These are phyloP conservation scores for Ramaria rubella DNA, from an alignment of 768 basidiomycete species.

Conservation along the genomic window DNA sequence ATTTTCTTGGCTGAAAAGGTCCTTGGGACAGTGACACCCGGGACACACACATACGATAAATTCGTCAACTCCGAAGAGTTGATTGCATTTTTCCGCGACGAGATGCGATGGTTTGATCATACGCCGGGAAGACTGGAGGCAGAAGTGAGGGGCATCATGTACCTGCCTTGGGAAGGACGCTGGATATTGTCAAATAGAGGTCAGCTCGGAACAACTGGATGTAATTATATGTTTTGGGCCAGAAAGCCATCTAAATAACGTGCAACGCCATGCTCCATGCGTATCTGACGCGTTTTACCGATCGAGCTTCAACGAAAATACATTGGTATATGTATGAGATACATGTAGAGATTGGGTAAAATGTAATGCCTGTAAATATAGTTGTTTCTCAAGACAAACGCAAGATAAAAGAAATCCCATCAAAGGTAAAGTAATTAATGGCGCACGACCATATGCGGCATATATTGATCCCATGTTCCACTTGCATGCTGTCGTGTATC, in stretches of 20 bases:
- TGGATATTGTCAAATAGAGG: conserved; percentile 55
- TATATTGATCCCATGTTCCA: background rate
- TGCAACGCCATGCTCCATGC: too few relatives aligned
- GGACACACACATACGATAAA: conserved; percentile 91
- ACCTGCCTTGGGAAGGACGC: conserved; percentile 59
- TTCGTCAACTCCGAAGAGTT: conserved; percentile 86
- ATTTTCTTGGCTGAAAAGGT: conserved; percentile 78
- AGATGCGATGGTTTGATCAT: conserved; percentile 52
- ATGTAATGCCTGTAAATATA: too few relatives aligned
- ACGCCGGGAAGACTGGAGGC: conserved; percentile 59
- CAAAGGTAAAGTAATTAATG: background rate
- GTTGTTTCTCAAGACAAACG: too few relatives aligned
- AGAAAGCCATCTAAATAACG: conserved; percentile 44
- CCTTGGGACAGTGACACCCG: conserved; percentile 69
- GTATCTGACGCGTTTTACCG: too few relatives aligned
- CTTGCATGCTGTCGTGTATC: too few relatives aligned
- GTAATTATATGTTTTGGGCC: conserved; percentile 88
- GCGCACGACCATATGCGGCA: background rate
- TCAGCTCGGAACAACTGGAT: conserved; percentile 46
- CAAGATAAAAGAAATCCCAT: too few relatives aligned
- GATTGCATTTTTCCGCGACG: conserved; percentile 68
- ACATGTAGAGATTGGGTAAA: too few relatives aligned
- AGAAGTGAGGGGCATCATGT: conserved; percentile 74
- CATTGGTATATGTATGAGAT: too few relatives aligned
- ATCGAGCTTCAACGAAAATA: too few relatives aligned